Evolutionary conservation across 2,329 filamentous ascomycete species (phyloP).

Genomic region (Diaporthe australafricana): DNA sequence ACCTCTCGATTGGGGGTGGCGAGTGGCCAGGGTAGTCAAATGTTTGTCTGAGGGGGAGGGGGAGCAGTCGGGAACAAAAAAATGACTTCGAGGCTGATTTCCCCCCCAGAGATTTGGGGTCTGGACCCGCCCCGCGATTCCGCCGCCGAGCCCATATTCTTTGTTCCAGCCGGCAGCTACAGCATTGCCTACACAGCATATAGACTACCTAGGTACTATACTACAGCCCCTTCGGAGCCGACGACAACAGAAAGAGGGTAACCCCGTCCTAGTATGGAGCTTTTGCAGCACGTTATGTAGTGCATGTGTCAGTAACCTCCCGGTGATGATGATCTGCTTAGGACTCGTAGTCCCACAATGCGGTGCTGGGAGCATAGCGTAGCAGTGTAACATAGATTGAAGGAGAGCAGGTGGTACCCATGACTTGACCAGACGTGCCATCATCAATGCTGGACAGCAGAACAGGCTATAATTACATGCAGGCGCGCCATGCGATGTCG

Average conservation of each 20-base stretch:
- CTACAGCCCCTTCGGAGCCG: conserved; percentile 16
- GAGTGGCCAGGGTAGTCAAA: conserved; percentile 9
- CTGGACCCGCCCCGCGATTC: conserved; percentile 18
- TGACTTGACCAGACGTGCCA: conserved; percentile 18
- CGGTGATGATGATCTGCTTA: not conserved
- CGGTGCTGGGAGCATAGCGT: not conserved
- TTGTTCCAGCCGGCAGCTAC: conserved; percentile 6
- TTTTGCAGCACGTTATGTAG: no score
- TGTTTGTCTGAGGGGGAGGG: conserved; percentile 18
- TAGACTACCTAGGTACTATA: not conserved
- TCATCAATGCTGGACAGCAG: conserved; percentile 5
- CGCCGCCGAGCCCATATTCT: conserved; percentile 3
- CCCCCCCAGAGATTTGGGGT: not conserved
- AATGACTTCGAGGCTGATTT: not conserved
- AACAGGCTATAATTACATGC: conserved; percentile 24
- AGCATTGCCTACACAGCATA: not conserved
- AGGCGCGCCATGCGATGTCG: conserved; percentile 26
- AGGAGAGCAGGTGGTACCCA: conserved; percentile 12
- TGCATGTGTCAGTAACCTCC: not conserved
- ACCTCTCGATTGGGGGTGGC: conserved; percentile 19
- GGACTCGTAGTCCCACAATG: not conserved
- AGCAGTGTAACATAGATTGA: conserved; percentile 17
- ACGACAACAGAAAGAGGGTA: not conserved
- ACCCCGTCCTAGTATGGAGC: not conserved
- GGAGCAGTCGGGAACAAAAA: conserved; percentile 8